A percentile compares a stretch with the other conserved stretches of the same genome.
Conservation (phyloP, 805 yeast species). For the Gaillardinia entomophila region DNA sequence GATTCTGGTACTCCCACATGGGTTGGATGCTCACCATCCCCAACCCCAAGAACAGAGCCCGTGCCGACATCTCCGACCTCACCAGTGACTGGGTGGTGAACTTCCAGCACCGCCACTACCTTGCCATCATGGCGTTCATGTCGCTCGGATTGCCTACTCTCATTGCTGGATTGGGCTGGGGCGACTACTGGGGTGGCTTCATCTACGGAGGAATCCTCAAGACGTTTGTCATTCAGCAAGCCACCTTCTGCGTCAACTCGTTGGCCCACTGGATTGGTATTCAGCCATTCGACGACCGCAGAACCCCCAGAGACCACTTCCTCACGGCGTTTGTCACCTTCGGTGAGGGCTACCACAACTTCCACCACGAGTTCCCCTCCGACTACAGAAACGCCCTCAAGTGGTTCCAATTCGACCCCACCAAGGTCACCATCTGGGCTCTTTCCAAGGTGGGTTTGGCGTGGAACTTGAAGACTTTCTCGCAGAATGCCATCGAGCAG, state of each 20-base stretch:
- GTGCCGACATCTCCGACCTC: constrained; percentile 77
- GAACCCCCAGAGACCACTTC: constrained; percentile 82
- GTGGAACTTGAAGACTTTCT: constrained; percentile 67
- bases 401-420: constrained; percentile 87
- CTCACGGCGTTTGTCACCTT: constrained; percentile 77
- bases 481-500: constrained; percentile 77
- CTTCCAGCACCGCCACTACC: constrained; percentile 78
- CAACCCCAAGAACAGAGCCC: constrained; percentile 74
- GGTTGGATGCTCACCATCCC: constrained; percentile 84
- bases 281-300: constrained; percentile 82
- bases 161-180: constrained; percentile 22
- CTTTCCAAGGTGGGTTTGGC: constrained; percentile 65
- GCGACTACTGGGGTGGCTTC: constrained; percentile 59
- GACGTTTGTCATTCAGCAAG: constrained; percentile 71
- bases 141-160: constrained; percentile 62
- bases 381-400: constrained; percentile 84
- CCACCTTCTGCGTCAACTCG: constrained; percentile 81
- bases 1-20: constrained; percentile 79
- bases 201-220: constrained; percentile 71
- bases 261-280: constrained; percentile 83
- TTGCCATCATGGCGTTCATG: constrained; percentile 50
- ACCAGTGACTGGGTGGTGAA: constrained; percentile 73
- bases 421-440: constrained; percentile 56
- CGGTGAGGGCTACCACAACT: constrained; percentile 88
- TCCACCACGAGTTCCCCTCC: constrained; percentile 87